These are phyloP conservation scores for Tolypocladium guangdongense DNA, from an alignment of 2,329 filamentous ascomycete genomes.

Conservation along the genomic window DNA sequence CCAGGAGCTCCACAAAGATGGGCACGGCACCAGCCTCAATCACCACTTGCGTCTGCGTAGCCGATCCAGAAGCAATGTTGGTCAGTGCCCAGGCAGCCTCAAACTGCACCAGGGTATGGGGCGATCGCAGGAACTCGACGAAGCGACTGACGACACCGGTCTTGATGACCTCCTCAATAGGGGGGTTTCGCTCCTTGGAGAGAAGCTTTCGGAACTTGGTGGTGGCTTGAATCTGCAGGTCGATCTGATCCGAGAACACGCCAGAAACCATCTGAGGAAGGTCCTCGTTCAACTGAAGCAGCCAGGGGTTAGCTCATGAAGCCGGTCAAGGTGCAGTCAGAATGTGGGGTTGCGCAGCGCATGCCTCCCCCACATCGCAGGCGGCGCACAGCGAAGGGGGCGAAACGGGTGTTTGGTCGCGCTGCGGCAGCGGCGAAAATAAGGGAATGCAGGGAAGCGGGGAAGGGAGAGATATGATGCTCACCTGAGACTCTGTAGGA, in stretches of 20 bases:
- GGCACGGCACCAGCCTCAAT: constrained; percentile 97
- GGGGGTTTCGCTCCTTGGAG: constrained; percentile 97
- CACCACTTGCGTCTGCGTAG: constrained; percentile 94
- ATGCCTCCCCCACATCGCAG: constrained; percentile 21
- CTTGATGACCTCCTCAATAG: constrained; percentile 98
- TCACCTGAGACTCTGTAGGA: constrained; percentile 92
- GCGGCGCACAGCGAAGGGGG: constrained; percentile 5
- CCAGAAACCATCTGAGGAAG: constrained; percentile 96
- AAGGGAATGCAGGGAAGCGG: constrained; percentile 1
- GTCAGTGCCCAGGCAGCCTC: constrained; percentile 98
- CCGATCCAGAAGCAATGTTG: constrained; percentile 97
- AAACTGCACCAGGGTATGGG: constrained; percentile 96
- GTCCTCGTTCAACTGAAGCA: constrained; percentile 77
- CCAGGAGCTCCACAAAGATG: constrained; percentile 94
- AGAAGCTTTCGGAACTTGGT: constrained; percentile 98
- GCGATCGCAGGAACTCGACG: constrained; percentile 94
- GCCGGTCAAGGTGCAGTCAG: constrained; percentile 6
- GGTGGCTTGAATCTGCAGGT: constrained; percentile 91
- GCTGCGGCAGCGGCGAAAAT: constrained; percentile 1
- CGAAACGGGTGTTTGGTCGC: background rate
- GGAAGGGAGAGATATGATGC: constrained; percentile 2
- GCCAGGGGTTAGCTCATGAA: background rate
- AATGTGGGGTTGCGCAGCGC: constrained; percentile 21
- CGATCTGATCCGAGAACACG: constrained; percentile 98
- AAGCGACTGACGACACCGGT: constrained; percentile 96